Evolutionary conservation across 495 filamentous ascomycete species (phyloP), one percentile per base, ranked within the genome.

Genomic region (Neurospora hispaniola): DNA sequence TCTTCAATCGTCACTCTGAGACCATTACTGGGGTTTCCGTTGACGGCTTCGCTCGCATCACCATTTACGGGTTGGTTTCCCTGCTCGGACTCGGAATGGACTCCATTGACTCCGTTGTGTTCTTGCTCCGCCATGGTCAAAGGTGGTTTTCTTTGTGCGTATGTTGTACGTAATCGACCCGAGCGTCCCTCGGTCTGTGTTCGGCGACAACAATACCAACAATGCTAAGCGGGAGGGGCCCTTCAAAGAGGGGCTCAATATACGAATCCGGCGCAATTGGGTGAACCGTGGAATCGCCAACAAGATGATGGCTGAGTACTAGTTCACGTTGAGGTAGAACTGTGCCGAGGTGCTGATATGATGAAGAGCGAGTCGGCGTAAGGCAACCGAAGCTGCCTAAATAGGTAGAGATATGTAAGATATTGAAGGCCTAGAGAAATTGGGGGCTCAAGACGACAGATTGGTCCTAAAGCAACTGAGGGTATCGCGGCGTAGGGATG

Each of bases 61-160:
- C 72, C 68, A 68, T 70, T 62, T 46, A 48, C 54, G 71, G 72
- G 43, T 43, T 72, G 73, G 74, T 76, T 70, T 70, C 62, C 39
- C 70, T 39, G 71, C 75, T 73, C 73, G 78, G 78, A 73, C 77
- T 70, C 27, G 66, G 11, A 18, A 46, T 78, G 74, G 41, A 78
- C 72, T 48, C 78, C 77, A 76, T 77, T 76, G 74, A 80, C 72
- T n/a, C 80, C 80, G 77, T 82, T 81, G 10, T 74, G 59, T 62
- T 62, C 54, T 62, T 66, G 54, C 14, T 66, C 54, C 54, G 54
- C 54, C 54, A 66, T 66, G 54, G 54, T 66, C 7, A 38, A 27
- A 38, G 54, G 27, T 35, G 9, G 54, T 18, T 66, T 66, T 66
- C 54, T 66, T 66, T 66, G 54, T 66, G 48, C 23, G 27, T 66